phyloP scores from a whole-genome alignment of 345 rosid species.

The Eucalyptus polybractea region DNA sequence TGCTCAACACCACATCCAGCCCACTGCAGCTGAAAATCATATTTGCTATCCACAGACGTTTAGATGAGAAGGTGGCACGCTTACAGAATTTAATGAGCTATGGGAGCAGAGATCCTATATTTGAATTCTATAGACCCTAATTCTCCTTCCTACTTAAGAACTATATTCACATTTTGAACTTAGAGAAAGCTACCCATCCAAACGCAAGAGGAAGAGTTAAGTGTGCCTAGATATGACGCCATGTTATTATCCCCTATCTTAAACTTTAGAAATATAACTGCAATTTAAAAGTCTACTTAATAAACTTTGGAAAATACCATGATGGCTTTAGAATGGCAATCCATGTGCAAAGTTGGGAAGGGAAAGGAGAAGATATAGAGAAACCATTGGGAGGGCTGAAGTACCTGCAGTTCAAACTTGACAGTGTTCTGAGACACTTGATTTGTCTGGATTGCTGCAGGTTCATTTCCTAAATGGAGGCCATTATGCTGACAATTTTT shows the following conservation, averaged over 20 bases:
- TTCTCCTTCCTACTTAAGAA: not conserved
- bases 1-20: not conserved
- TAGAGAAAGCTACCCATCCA: not conserved
- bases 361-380: not conserved
- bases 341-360: not conserved
- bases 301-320: not conserved
- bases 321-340: not conserved
- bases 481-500: conserved; percentile 29
- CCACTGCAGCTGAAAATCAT: not conserved
- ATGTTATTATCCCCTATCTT: not conserved
- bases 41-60: not conserved
- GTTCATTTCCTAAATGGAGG: conserved; percentile 31
- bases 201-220: not conserved
- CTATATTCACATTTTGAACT: not conserved
- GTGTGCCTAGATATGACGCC: not conserved
- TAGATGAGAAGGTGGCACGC: not conserved
- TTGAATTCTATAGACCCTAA: not conserved
- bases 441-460: conserved; percentile 10
- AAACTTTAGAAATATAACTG: not conserved
- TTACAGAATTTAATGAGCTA: not conserved
- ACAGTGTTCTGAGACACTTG: conserved; percentile 50
- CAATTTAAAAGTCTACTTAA: not conserved
- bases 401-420: conserved; percentile 95
- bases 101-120: not conserved
- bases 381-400: not conserved